These are phyloP conservation scores for Yueomyces sp. DNA, from an alignment of 805 yeast genomes.

Conservation along the genomic window DNA sequence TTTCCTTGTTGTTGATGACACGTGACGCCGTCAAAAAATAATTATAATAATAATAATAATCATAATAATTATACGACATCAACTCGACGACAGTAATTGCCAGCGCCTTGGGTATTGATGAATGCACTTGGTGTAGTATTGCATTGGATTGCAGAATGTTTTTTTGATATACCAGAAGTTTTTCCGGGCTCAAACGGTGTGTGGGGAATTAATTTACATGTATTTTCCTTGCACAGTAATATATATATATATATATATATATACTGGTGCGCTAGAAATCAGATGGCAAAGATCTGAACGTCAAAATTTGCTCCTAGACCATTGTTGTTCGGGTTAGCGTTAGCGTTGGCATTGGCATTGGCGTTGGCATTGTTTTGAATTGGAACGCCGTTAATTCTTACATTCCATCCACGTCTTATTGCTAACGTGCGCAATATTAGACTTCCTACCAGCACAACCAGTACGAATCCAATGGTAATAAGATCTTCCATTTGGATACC, in stretches of 20 bases:
- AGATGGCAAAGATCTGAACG: slow-evolving; percentile 18
- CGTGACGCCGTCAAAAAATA: too few species aligned
- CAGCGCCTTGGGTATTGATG: too few species aligned
- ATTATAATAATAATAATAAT: neutral
- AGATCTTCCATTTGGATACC: slow-evolving; percentile 13
- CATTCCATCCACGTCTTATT: slow-evolving; percentile 16
- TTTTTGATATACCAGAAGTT: too few species aligned
- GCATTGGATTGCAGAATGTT: too few species aligned
- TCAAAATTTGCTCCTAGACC: slow-evolving; percentile 8
- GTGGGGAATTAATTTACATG: too few species aligned
- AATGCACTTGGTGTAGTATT: too few species aligned
- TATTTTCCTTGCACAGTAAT: too few species aligned
- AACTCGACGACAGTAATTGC: too few species aligned
- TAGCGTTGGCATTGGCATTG: slow-evolving; percentile 1
- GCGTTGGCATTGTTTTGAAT: neutral
- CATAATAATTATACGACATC: neutral
- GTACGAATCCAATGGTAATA: slow-evolving; percentile 9
- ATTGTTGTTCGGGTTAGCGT: neutral
- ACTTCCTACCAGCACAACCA: slow-evolving; percentile 8
- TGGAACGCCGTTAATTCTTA: slow-evolving; percentile 12
- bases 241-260: too few species aligned
- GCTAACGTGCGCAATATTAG: slow-evolving; percentile 11
- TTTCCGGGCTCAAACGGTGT: too few species aligned
- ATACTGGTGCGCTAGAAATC: neutral
- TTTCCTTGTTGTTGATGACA: too few species aligned